These are phyloP conservation scores for Termitomyces sp. DNA, from an alignment of 768 basidiomycete genomes.

Conservation along the genomic window DNA sequence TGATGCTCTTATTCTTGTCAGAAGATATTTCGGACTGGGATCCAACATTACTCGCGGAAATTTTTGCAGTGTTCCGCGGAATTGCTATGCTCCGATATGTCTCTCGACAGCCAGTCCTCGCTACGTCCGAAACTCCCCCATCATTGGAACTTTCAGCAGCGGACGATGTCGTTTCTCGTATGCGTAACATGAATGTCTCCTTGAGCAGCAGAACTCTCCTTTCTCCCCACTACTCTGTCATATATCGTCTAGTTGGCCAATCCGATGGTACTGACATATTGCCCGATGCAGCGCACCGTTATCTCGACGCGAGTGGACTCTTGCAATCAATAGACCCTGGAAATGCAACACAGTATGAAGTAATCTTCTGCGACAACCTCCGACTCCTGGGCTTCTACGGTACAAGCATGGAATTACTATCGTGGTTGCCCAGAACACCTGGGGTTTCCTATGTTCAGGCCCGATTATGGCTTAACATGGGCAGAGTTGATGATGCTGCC, in stretches of 20 bases:
- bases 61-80: slow-evolving; percentile 78
- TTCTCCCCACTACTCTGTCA: slow-evolving; percentile 52
- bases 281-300: slow-evolving; percentile 60
- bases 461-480: slow-evolving; percentile 57
- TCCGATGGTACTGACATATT: slow-evolving; percentile 42
- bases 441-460: slow-evolving; percentile 71
- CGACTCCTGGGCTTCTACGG: slow-evolving; percentile 57
- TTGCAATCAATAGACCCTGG: slow-evolving; percentile 66
- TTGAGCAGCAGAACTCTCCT: slow-evolving; percentile 36
- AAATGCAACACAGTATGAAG: slow-evolving; percentile 61
- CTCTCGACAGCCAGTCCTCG: slow-evolving; percentile 49
- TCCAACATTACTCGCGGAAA: slow-evolving; percentile 58
- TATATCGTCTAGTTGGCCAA: slow-evolving; percentile 56
- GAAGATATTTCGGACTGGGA: slow-evolving; percentile 62
- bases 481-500: slow-evolving; percentile 70
- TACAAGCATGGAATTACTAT: slow-evolving; percentile 57
- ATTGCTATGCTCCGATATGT: slow-evolving; percentile 64
- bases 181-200: slow-evolving; percentile 73
- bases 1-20: slow-evolving; percentile 65
- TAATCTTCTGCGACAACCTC: slow-evolving; percentile 66
- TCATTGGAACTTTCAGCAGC: slow-evolving; percentile 15
- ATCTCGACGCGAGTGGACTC: slow-evolving; percentile 61
- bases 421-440: slow-evolving; percentile 76
- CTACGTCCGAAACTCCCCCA: slow-evolving; percentile 17
- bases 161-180: slow-evolving; percentile 61